Evolutionary conservation across 2,329 filamentous ascomycete species (phyloP), one percentile per base, ranked within the genome.

Genomic region (Aureobasidium pullulans): DNA sequence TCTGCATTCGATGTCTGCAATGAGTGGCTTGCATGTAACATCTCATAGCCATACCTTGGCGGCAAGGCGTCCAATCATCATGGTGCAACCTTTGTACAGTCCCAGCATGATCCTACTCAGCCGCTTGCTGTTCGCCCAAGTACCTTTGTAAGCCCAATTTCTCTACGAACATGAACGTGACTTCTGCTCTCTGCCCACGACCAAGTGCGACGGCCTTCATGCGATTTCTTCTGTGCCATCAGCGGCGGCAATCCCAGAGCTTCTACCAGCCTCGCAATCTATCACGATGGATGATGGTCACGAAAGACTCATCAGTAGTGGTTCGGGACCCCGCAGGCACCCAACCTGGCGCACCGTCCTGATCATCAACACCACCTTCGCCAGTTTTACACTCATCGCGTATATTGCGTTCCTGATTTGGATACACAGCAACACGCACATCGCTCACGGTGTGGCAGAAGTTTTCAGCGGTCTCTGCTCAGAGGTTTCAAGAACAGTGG

Each of bases 41-140:
- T 43, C 31, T 29, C 13, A 37, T 43, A 44, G 28, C 31, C 11
- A 29, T 10, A 34, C n/a, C n/a, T 43, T 56, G 52, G 52, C 52
- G 52, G 50, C 16, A 44, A 36, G 40, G 52, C 40, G 31, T 28
- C 52, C 52, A 56, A 56, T 56, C 52, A 56, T 6, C 19, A 44
- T 16, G 29, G 8, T 36, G 39, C 31, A 28, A 44, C 49, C 48
- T n/a, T 23, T 28, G 40, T 31, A 36, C 16, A 23, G n/a, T 10
- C 13, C 8, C 36, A 34, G 40, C 52, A 40, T 56, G 52, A 44
- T 56, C 29, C 40, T 36, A 31, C 52, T 36, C 39, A 36, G 31
- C 39, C 52, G 19, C 48, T 10, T 34, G 28, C 40, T 32, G 10
- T 11, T 36, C 15, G n/a, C 10, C n/a, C 39, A 34, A 44, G 7